Base-by-base conservation (phyloP, 257 asterid species). In the Fraxinus americana region DNA sequence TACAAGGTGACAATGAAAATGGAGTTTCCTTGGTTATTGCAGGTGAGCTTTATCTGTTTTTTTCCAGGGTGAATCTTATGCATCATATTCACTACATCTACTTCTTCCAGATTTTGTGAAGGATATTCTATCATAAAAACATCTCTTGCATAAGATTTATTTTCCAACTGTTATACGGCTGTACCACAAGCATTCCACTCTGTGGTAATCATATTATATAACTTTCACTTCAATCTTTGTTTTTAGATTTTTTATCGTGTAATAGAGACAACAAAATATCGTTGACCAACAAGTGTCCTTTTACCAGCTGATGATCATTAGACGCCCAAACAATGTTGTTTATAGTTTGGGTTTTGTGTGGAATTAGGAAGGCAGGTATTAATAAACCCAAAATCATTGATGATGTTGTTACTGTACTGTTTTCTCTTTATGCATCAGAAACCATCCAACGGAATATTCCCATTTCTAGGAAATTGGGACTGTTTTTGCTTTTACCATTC, bases 21-120 rank as follows among this genome's bases (percentile, higher is more conserved):
- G 91, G 84, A 71, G 83, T 86, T 86, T 86, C 97, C 67, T 85
- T 96, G 86, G 88, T 87, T 43, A 83, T 96, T 84, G 98, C 92
- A 83, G 98, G 98, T 83, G 72, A 77, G 83, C 77, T 78, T 21
- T 67, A 41, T 30, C 50, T 32, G 41, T 67, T 76, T 32, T 32
- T 71, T 78, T 43, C 10, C 7, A 14, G 21, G 61, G 69, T 69
- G 34, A 71, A 75, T 67, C 66, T 50, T 19, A 14, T 43, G 50
- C 48, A 32, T 39, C 17, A 34, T 21, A 78, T 13, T 2, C 34
- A 38, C 71, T 27, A 43, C 52, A 30, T 48, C 67, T 30, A 45
- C 65, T 19, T 16, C 66, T n/a, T 57, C 66, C 66, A 14, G 59
- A 48, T 4, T 48, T 1, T 4, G 16, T 16, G 21, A 48, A 48